These are phyloP conservation scores for Endocladia muricata DNA, from an alignment of 31 red algal genomes.

Conservation along the genomic window DNA sequence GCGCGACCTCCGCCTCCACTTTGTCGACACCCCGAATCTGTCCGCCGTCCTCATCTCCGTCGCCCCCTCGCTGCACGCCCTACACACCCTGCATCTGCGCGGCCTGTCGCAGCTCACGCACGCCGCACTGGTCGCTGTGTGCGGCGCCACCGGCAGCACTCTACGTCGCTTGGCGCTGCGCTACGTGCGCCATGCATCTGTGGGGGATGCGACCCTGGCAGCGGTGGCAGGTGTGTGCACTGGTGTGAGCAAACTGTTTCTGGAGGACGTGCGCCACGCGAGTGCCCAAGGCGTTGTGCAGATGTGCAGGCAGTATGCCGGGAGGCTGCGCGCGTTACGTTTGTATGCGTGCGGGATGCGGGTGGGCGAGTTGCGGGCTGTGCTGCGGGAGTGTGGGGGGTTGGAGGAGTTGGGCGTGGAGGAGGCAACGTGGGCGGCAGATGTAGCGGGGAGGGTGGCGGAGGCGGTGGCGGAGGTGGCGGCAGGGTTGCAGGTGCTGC, in stretches of 20 bases:
- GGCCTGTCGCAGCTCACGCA: constrained; percentile 9
- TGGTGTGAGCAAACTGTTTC: background rate
- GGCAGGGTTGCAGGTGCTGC: background rate
- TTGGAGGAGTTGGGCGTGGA: background rate
- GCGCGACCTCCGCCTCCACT: background rate
- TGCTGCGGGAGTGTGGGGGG: background rate
- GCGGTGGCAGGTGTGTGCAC: background rate
- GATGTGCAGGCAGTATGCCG: background rate
- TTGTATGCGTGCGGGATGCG: constrained; percentile 16
- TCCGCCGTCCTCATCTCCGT: background rate
- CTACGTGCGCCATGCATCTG: constrained; percentile 13
- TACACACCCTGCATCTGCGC: background rate
- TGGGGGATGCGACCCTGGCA: background rate
- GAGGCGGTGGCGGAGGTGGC: background rate
- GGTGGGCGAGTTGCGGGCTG: background rate
- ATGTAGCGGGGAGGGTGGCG: background rate
- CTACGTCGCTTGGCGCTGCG: constrained; percentile 1
- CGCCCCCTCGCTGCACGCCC: background rate
- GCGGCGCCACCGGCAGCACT: background rate
- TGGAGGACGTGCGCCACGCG: constrained; percentile 35
- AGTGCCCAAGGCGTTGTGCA: background rate
- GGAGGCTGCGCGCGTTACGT: background rate
- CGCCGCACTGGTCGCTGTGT: background rate
- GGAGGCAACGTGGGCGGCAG: background rate
- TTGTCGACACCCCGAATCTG: background rate